A percentile compares a stretch with the other conserved stretches of the same genome.
These are phyloP conservation scores for Saturnispora sanitii DNA, from an alignment of 805 yeast genomes.

Conservation along the genomic window DNA sequence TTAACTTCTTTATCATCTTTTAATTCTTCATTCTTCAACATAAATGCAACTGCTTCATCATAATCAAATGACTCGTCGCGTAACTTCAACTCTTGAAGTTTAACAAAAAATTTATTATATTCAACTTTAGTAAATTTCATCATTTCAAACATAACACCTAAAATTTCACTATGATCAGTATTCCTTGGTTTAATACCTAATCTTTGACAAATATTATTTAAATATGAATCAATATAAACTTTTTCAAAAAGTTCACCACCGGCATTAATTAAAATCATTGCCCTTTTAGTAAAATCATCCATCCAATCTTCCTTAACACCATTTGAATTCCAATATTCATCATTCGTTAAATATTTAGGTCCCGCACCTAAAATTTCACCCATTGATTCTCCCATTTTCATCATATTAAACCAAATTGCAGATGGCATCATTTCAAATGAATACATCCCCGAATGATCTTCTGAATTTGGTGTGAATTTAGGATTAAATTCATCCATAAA, in stretches of 20 bases:
- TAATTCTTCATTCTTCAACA: slow-evolving; percentile 16
- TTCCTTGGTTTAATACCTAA: slow-evolving; percentile 50
- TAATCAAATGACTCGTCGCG: slow-evolving; percentile 23
- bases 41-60: slow-evolving; percentile 13
- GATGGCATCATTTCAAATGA: slow-evolving; percentile 78
- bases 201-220: slow-evolving; percentile 48
- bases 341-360: slow-evolving; percentile 25
- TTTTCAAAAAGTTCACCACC: slow-evolving; percentile 59
- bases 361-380: slow-evolving; percentile 78
- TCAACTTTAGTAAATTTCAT: slow-evolving; percentile 57
- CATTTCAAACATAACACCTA: slow-evolving; percentile 53
- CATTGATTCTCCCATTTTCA: slow-evolving; percentile 73
- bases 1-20: slow-evolving; percentile 30
- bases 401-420: slow-evolving; percentile 88
- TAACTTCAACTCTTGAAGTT: slow-evolving; percentile 41
- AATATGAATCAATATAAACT: slow-evolving; percentile 49
- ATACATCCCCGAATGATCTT: slow-evolving; percentile 64
- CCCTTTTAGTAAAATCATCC: slow-evolving; percentile 45
- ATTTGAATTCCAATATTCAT: neutral
- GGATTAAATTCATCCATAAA: slow-evolving; percentile 82
- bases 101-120: slow-evolving; percentile 69
- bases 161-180: slow-evolving; percentile 34
- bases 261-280: slow-evolving; percentile 50
- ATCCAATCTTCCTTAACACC: slow-evolving; percentile 42
- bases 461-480: slow-evolving; percentile 79